Base-by-base conservation (phyloP, 768 basidiomycete genomes). In the Boletus sensibilis region DNA sequence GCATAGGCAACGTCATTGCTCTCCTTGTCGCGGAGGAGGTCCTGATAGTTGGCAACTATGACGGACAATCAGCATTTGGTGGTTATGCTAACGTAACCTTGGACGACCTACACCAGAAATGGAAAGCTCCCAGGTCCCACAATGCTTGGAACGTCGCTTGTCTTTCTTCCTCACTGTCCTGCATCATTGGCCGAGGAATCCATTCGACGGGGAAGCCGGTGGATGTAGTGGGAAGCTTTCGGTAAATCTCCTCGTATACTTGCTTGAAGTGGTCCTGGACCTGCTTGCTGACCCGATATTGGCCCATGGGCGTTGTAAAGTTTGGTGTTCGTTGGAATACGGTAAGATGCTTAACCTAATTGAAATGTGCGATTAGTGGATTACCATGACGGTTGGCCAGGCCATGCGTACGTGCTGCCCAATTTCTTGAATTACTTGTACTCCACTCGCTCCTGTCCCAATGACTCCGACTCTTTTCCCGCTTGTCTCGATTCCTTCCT, bases 251-350 rank as follows among this genome's bases (percentile, higher is more conserved):
- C 18, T 61, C 55, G 9, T 64, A 53, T 6, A 43, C 16, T n/a
- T 23, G 31, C 41, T 63, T 64, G 42, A 51, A 53, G 34, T 53
- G 58, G 25, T 54, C 40, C 48, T 61, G 62, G 3, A 43, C 43
- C 29, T 56, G 52, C 50, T 56, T 37, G 52, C 42, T 55, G 14
- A 64, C 0, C 5, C n/a, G 14, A 38, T 49, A 43, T 38, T 66
- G 56, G 10, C 53, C 16, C 63, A 65, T 58, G 6, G 59, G 59
- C 0, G n/a, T 27, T 2, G 56, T 40, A 4, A 66, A 43, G 11
- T 59, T 65, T 3, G 64, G 64, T 2, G 60, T 59, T 35, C 63
- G 56, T 31, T 65, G 60, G 52, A 62, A 63, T 14, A 56, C 49
- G 20, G 56, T 54, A 2, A 62, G 49, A 11, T 47, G 31, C 1